Evolutionary conservation across 2,329 filamentous ascomycete species (phyloP), one percentile per base, ranked within the genome.

Genomic region (Neofusicoccum parvum): DNA sequence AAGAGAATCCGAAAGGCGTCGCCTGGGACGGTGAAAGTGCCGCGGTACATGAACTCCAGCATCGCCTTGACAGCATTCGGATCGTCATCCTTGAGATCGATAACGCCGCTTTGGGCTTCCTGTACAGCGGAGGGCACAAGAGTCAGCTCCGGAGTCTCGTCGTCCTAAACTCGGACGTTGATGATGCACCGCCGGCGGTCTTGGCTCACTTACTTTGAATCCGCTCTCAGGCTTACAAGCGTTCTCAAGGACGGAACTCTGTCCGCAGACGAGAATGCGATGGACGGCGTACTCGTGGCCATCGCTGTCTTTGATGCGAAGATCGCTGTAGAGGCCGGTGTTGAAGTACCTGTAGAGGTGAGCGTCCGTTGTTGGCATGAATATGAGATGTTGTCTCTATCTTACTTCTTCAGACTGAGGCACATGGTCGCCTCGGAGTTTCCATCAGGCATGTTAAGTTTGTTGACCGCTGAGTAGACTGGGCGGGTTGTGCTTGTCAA

Each of bases 1-100:
- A 32, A 43, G 9, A n/a, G n/a, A n/a, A n/a, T n/a, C n/a, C n/a
- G n/a, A n/a, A n/a, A n/a, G n/a, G n/a, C 11, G 20, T 10, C 6
- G 0, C n/a, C 27, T 3, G 17, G 1, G n/a, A 10, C 1, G 2
- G 1, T 39, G 83, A 97, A 95, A 79, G 95, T 91, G 75, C 86
- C 86, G 1, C 90, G 94, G 80, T 96, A 96, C 60, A 94, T 87
- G 76, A 87, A 95, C 76, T 95, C 90, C 70, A 95, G 85, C 71
- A 94, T 92, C 76, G 88, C 92, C 67, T 90, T 88, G 64, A 92
- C 88, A 27, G 91, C 89, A 69, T 92, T 89, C 49, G 91, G 78
- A 70, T 92, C 85, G 70, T 92, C 89, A 68, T 85, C 79, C 1
- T 83, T 74, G 27, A 96, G 88, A 66, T 89, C 80, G 67, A 97